Base-by-base conservation (phyloP, 768 basidiomycete species). In the Leccinum uliginosum region DNA sequence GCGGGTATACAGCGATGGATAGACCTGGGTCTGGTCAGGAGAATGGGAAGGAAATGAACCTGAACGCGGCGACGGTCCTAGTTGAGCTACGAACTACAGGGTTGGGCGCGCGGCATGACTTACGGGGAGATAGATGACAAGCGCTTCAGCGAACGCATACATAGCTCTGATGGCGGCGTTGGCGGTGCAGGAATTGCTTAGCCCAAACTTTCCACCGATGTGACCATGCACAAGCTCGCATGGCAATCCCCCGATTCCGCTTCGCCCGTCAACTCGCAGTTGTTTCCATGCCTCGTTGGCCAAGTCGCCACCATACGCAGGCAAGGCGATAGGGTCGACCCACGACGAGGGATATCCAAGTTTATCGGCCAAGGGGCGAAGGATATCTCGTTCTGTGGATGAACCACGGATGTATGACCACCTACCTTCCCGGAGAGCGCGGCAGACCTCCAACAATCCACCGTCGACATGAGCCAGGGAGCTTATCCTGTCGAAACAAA, bases 221-320 rank as follows among this genome's bases (percentile, higher is more conserved):
- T 75, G 68, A 10, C 81, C 83, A 62, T 92, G 90, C 1, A 91
- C 80, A 4, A 91, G 62, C 65, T 90, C 85, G 62, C 90, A 92
- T 2, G 90, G 90, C 7, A 91, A 59, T 2, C 90, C 90, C 3
- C 88, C 90, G 3, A 87, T 65, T 4, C 81, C 78, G 1, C 67
- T 43, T 47, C 90, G 71, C 23, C 75, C 79, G 7, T 60, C 68
- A 1, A 91, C 78, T 1, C 82, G 81, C 8, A 92, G 65, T 11
- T 60, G 59, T 51, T 78, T 74, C 90, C 89, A 92, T 6, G 68
- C 65, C 2, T 71, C 65, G 59, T 78, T 73, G 3, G 88, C 85
- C 5, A 64, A 19, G 23, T 69, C 51, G 11, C 86, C 85, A 5
- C 89, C 89, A 58, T 78, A 82, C 0, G 83, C 81, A 24, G 90